Evolutionary conservation across 2,329 filamentous ascomycete genomes (phyloP), one percentile per base, ranked within the genome.

Genomic region (Zasmidium angulare): DNA sequence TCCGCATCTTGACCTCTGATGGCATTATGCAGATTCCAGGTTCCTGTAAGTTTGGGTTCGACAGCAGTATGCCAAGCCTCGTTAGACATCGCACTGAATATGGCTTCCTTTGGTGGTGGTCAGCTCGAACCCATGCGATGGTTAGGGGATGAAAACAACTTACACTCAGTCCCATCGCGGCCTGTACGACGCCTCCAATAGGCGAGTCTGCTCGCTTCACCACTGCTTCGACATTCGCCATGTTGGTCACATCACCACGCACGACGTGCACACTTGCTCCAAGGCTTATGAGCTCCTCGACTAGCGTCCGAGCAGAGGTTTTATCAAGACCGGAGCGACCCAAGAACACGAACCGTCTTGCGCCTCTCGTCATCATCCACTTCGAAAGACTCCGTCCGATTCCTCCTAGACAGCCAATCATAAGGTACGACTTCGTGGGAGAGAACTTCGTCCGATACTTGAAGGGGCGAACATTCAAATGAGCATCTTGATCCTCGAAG

Each of bases 21-120:
- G 26, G 26, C 26, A 11, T 29, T 4, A 53, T 83, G 76, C 1
- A 86, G 75, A 54, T 84, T 83, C 69, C 66, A 68, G 12, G 68
- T 65, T 9, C 64, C 61, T 4, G 50, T 31, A 14, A 60, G 55
- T 26, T 66, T 66, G 22, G 52, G 54, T 10, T 20, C 14, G 11
- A 56, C 43, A 21, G 19, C 36, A 11, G 23, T 24, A 1, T 55
- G 26, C 17, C 20, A 63, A 3, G 46, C 26, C 23, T 61, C 46
- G 6, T 40, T 12, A 19, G 36, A 50, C 58, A 62, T 65, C 9
- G 53, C 29, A 29, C 31, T n/a, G 49, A 62, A 62, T 19, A 59
- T 26, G 1, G 74, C 71, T 58, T 85, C 83, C 21, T 56, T 26
- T 4, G 50, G 48, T 47, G 46, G 50, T 56, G 24, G 46, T 26